Percentiles rank a stretch among this genome's conserved stretches.
Conservation (phyloP, 371 early-diverging fungal genomes). For the Entomophthora muscae region DNA sequence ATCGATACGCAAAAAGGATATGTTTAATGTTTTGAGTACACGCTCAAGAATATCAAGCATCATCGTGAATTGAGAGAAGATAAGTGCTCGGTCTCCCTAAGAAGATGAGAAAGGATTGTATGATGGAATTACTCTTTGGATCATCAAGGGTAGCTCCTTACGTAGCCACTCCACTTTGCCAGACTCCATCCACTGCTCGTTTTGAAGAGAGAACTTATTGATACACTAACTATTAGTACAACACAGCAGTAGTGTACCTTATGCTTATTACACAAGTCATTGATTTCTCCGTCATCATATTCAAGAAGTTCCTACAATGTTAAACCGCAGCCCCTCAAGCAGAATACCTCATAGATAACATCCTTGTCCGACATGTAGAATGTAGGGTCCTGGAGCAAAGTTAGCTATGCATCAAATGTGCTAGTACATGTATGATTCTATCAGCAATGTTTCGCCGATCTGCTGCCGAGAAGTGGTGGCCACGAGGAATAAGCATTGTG, state of each 20-base stretch:
- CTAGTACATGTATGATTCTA: background rate
- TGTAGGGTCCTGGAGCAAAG: background rate
- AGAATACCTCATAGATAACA: background rate
- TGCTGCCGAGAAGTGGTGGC: background rate
- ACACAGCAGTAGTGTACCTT: background rate
- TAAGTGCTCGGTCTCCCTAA: conserved; percentile 74
- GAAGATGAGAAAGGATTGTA: background rate
- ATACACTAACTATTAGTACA: background rate
- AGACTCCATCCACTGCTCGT: background rate
- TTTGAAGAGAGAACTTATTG: background rate
- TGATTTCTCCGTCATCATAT: background rate
- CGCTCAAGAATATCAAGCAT: conserved; percentile 73
- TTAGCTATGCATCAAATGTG: background rate
- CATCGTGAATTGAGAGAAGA: conserved; percentile 89
- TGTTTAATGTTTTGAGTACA: conserved; percentile 24
- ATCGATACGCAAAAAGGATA: conserved; percentile 64
- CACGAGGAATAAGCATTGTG: background rate
- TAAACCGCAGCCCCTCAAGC: background rate
- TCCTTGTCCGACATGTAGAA: background rate
- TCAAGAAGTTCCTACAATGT: background rate
- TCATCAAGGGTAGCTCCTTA: conserved; percentile 35
- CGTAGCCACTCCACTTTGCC: conserved; percentile 2
- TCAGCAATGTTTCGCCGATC: background rate
- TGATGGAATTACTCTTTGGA: conserved; percentile 21
- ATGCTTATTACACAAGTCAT: background rate